phyloP scores from a whole-genome alignment of 78 protist genomes.

The Dictyostelium capitatum region DNA sequence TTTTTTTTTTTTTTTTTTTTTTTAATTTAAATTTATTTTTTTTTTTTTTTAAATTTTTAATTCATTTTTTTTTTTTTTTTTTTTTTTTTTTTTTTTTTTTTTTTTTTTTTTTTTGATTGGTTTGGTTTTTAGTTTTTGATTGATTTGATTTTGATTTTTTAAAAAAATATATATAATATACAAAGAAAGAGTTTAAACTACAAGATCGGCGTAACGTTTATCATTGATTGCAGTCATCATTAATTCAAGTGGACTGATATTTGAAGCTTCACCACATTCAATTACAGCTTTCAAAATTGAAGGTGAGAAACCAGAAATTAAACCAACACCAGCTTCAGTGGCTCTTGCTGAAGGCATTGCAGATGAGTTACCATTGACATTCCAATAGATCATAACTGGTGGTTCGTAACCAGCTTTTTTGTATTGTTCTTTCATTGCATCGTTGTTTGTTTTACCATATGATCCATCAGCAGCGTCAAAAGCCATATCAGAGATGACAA shows the following conservation, averaged over 20 bases:
- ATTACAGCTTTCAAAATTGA: slow-evolving; percentile 68
- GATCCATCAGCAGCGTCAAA: slow-evolving; percentile 56
- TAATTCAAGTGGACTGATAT: slow-evolving; percentile 19
- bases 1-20: too few species aligned
- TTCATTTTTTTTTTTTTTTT: too few species aligned
- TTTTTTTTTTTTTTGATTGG: too few species aligned
- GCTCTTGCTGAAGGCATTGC: slow-evolving; percentile 17
- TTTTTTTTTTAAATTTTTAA: too few species aligned
- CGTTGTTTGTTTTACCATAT: slow-evolving; percentile 11
- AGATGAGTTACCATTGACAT: slow-evolving; percentile 35
- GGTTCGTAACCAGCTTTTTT: slow-evolving; percentile 47
- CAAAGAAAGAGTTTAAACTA: neutral
- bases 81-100: too few species aligned
- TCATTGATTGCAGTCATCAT: slow-evolving; percentile 43
- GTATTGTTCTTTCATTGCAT: slow-evolving; percentile 30
- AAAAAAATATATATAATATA: too few species aligned
- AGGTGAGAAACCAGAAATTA: slow-evolving; percentile 79
- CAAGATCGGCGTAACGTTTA: slow-evolving; percentile 40
- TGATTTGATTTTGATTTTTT: too few species aligned
- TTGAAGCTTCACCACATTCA: slow-evolving; percentile 39
- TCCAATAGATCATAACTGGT: slow-evolving; percentile 78
- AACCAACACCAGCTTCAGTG: slow-evolving; percentile 31
- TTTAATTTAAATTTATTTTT: too few species aligned
- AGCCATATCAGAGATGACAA: slow-evolving; percentile 78
- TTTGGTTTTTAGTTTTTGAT: too few species aligned